Conservation (phyloP, 75 land plant species). For the Isoetes taiwanensis region DNA sequence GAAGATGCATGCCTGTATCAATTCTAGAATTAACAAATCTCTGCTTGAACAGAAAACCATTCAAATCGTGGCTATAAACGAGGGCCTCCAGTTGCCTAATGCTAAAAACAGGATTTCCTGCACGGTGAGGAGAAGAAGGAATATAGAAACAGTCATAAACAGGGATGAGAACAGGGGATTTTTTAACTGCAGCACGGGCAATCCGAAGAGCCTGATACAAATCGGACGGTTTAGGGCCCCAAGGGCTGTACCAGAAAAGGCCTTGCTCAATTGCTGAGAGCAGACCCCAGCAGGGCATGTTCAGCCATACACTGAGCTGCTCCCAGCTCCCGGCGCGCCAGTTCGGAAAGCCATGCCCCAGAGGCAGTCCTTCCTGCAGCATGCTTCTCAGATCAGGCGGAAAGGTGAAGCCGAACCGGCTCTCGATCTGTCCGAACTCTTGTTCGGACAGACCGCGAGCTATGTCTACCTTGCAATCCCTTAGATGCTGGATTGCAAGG, state of each 20-base stretch:
- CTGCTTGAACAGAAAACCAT: no score
- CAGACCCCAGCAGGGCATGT: background rate
- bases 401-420: background rate
- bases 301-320: slow-evolving; percentile 1
- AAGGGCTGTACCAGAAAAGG: background rate
- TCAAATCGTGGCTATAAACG: no score
- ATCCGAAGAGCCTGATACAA: background rate
- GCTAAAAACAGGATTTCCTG: slow-evolving; percentile 2
- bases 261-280: background rate
- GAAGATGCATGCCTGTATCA: no score
- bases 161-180: background rate
- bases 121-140: background rate
- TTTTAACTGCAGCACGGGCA: background rate
- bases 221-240: slow-evolving; percentile 1
- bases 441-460: background rate
- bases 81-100: background rate
- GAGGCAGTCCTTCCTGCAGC: background rate
- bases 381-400: slow-evolving; percentile 1
- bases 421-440: slow-evolving; percentile 1
- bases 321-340: background rate
- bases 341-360: slow-evolving; percentile 4
- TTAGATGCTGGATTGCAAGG: no score
- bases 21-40: no score
- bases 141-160: background rate
- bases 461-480: background rate